A percentile compares a stretch with the other conserved stretches of the same genome.
Conservation (phyloP, 2,329 filamentous ascomycete species). For the Colletotrichum sp. region DNA sequence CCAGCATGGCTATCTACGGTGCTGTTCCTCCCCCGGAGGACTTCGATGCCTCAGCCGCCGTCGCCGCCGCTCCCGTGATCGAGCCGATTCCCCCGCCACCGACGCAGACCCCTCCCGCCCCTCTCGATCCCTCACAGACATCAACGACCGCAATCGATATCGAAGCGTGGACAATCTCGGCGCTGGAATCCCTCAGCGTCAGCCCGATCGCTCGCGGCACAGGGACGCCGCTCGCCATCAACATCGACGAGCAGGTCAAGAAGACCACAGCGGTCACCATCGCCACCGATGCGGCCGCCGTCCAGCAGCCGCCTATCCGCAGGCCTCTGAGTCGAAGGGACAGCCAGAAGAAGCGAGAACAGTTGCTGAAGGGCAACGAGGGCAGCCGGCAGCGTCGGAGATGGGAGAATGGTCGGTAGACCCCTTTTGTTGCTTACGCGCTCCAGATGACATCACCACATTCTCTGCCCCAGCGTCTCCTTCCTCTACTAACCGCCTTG, state of each 20-base stretch:
- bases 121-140: conserved; percentile 25
- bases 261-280: not conserved
- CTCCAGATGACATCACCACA: not conserved
- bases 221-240: conserved; percentile 71
- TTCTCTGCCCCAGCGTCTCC: not conserved
- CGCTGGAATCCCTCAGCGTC: conserved; percentile 59
- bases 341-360: conserved; percentile 68
- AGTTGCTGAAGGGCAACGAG: conserved; percentile 86
- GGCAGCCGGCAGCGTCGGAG: conserved; percentile 83
- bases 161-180: conserved; percentile 69
- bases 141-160: conserved; percentile 55
- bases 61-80: conserved; percentile 17
- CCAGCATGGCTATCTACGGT: conserved; percentile 56
- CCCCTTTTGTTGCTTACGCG: not conserved
- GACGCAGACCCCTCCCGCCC: conserved; percentile 9
- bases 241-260: conserved; percentile 64
- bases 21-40: conserved; percentile 53
- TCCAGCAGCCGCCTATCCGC: conserved; percentile 37
- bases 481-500: not conserved
- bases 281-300: conserved; percentile 20
- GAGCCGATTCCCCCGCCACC: conserved; percentile 23
- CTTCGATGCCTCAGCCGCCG: conserved; percentile 22
- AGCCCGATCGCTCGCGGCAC: conserved; percentile 62
- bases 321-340: conserved; percentile 57
- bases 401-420: conserved; percentile 84